Evolutionary conservation across 768 basidiomycete species (phyloP).

Genomic region (Suillus discolor): DNA sequence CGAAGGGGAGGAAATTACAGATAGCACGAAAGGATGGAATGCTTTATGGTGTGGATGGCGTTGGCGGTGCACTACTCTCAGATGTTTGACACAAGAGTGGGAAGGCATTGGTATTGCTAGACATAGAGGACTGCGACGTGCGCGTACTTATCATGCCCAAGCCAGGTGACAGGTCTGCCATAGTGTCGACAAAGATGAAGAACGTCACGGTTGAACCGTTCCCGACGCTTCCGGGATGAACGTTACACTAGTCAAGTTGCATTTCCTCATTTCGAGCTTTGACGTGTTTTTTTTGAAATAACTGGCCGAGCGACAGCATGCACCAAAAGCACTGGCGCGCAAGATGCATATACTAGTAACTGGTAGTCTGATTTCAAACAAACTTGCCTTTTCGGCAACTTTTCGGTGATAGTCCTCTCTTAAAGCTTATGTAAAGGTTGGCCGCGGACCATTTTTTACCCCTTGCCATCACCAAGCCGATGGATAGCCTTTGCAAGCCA

Average conservation of each 20-base stretch:
- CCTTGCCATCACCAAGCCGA: too few relatives aligned
- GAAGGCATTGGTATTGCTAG: conserved; percentile 21
- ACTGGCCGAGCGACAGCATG: too few relatives aligned
- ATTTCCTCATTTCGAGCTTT: too few relatives aligned
- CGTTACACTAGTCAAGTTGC: conserved; percentile 24
- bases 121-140: conserved; percentile 32
- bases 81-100: conserved; percentile 32
- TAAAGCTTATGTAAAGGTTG: too few relatives aligned
- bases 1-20: conserved; percentile 70
- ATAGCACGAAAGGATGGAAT: conserved; percentile 57
- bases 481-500: too few relatives aligned
- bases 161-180: conserved; percentile 18
- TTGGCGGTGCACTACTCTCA: conserved; percentile 25
- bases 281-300: too few relatives aligned
- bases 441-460: too few relatives aligned
- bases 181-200: background rate
- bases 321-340: too few relatives aligned
- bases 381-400: too few relatives aligned
- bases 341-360: too few relatives aligned
- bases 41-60: conserved; percentile 27
- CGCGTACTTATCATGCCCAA: conserved; percentile 31
- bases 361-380: too few relatives aligned
- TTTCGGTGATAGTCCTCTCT: too few relatives aligned
- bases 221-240: conserved; percentile 17
- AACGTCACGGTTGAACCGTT: background rate